Evolutionary conservation across 768 basidiomycete species (phyloP).

Genomic region (Fibroporia radiculosa): DNA sequence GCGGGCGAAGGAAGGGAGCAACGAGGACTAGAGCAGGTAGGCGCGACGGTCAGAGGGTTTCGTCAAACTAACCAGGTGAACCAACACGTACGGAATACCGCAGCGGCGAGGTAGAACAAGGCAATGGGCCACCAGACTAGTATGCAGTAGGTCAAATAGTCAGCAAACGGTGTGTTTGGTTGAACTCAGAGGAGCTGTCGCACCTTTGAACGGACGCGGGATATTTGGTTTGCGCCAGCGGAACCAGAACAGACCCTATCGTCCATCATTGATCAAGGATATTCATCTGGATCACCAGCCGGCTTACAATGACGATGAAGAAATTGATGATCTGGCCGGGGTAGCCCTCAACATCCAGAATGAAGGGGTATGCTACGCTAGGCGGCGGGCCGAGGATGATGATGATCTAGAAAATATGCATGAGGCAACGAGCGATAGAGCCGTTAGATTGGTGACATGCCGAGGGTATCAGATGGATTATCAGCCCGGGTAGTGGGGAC

Average conservation of each 20-base stretch:
- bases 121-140: conserved; percentile 49
- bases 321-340: conserved; percentile 49
- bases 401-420: conserved; percentile 27
- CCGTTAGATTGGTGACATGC: conserved; percentile 19
- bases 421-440: background rate
- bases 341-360: conserved; percentile 48
- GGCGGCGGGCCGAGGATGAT: conserved; percentile 49
- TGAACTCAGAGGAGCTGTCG: conserved; percentile 8
- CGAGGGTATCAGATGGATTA: conserved; percentile 48
- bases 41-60: no score
- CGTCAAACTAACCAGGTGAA: background rate
- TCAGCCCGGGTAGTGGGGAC: conserved; percentile 47
- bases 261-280: no score
- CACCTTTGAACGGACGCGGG: conserved; percentile 46
- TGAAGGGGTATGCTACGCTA: conserved; percentile 49
- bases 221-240: conserved; percentile 41
- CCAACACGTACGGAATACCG: conserved; percentile 39
- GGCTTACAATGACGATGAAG: conserved; percentile 45
- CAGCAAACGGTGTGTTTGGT: background rate
- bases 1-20: conserved; percentile 47
- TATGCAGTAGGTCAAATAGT: background rate
- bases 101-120: conserved; percentile 44
- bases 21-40: conserved; percentile 31
- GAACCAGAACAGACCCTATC: conserved; percentile 44
- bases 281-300: background rate